phyloP scores from a whole-genome alignment of 2,329 filamentous ascomycete species.

The Pseudogymnoascus sp. region DNA sequence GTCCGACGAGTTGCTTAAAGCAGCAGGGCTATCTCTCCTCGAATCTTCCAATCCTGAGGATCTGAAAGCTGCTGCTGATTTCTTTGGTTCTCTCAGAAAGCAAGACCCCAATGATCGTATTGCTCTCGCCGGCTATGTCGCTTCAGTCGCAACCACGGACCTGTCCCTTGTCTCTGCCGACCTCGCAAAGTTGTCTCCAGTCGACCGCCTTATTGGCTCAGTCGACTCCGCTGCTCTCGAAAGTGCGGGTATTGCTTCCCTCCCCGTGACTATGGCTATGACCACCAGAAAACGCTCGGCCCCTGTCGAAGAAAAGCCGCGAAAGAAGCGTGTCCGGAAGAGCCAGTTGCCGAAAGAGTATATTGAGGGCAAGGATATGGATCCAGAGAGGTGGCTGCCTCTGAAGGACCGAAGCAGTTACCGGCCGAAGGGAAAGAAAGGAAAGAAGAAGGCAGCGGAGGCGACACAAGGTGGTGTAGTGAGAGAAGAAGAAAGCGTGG shows the following conservation, averaged over 20 bases:
- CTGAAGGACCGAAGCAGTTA: constrained; percentile 84
- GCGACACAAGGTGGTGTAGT: constrained; percentile 80
- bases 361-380: constrained; percentile 69
- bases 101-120: constrained; percentile 60
- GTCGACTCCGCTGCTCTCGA: constrained; percentile 58
- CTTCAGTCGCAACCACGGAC: constrained; percentile 62
- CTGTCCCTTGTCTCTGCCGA: constrained; percentile 48
- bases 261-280: constrained; percentile 33
- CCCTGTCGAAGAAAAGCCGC: constrained; percentile 33
- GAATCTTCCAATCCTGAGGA: constrained; percentile 65
- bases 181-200: constrained; percentile 50
- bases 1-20: constrained; percentile 62
- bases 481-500: constrained; percentile 62
- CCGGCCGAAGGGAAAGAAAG: constrained; percentile 84
- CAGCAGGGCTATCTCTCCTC: constrained; percentile 76
- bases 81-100: constrained; percentile 66
- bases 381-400: constrained; percentile 90
- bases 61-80: constrained; percentile 61
- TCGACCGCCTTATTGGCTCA: constrained; percentile 52
- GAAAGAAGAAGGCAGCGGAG: constrained; percentile 71
- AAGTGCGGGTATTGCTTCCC: constrained; percentile 53
- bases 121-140: constrained; percentile 76
- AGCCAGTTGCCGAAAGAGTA: constrained; percentile 64
- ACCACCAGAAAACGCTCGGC: constrained; percentile 42
- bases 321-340: constrained; percentile 51